Percentiles rank a stretch among this genome's conserved stretches.
Evolutionary conservation across 495 filamentous ascomycete species (phyloP).

Genomic region (Penicillium egyptiacum): DNA sequence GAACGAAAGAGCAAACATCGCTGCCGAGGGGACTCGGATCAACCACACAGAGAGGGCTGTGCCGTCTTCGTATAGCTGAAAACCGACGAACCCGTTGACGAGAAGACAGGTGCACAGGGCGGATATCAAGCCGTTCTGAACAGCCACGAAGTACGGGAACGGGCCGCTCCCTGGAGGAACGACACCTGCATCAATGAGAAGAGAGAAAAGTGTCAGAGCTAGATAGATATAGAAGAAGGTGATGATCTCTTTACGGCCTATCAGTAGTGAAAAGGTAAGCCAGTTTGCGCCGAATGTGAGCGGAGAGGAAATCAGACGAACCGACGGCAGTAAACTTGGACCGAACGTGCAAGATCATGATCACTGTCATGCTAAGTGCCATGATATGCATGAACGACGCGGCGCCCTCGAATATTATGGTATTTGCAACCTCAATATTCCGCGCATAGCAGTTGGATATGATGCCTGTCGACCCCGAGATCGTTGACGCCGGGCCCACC

Average conservation of each 20-base stretch:
- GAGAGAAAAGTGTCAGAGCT: constrained; percentile 80
- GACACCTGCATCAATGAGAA: constrained; percentile 91
- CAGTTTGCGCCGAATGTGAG: neutral
- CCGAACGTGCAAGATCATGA: constrained; percentile 95
- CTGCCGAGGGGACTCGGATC: constrained; percentile 70
- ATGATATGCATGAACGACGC: constrained; percentile 90
- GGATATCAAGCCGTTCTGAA: constrained; percentile 86
- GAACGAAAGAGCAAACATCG: constrained; percentile 84
- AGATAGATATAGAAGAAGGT: constrained; percentile 98
- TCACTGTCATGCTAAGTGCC: constrained; percentile 85
- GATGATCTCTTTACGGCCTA: constrained; percentile 97
- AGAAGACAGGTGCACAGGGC: constrained; percentile 85
- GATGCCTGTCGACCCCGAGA: constrained; percentile 72
- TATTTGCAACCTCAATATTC: constrained; percentile 95
- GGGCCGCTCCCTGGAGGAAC: constrained; percentile 75
- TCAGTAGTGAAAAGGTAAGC: constrained; percentile 9
- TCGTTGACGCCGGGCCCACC: constrained; percentile 64
- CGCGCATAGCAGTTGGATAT: constrained; percentile 90
- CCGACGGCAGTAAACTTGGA: constrained; percentile 98
- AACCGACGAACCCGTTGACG: constrained; percentile 98
- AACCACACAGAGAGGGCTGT: constrained; percentile 94
- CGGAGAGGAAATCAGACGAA: constrained; percentile 49
- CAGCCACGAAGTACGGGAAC: constrained; percentile 89
- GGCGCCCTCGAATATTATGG: constrained; percentile 94
- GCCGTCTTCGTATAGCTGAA: constrained; percentile 99